Evolutionary conservation across 108 stramenopile genomes (phyloP).

Genomic region (Licmophora abbreviata): DNA sequence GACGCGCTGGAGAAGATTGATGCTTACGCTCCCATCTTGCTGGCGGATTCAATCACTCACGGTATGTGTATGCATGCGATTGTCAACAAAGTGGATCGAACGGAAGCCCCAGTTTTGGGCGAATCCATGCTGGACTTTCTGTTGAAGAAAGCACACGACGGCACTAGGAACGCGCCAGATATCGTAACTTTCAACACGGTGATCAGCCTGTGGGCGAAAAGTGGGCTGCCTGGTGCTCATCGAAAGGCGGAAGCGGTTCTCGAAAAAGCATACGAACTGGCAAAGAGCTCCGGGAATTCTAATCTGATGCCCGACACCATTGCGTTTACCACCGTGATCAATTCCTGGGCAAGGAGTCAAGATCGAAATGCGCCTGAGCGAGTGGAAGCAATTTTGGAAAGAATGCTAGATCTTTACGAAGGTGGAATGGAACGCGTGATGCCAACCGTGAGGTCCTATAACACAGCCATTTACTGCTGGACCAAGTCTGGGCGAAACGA

Average conservation of each 20-base stretch:
- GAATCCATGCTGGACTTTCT: conserved; percentile 5
- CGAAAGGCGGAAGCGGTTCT: background rate
- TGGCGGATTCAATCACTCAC: too few species aligned
- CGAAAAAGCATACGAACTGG: too few species aligned
- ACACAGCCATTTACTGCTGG: conserved; percentile 18
- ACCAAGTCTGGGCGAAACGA: background rate
- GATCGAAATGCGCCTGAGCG: conserved; percentile 12
- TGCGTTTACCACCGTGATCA: conserved; percentile 67
- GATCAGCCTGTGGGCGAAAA: conserved; percentile 16
- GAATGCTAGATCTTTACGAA: conserved; percentile 28
- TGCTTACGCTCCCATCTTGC: too few species aligned
- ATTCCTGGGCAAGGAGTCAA: conserved; percentile 7
- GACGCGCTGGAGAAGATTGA: too few species aligned
- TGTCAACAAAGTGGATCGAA: too few species aligned
- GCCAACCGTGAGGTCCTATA: too few species aligned
- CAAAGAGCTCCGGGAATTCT: conserved; percentile 44
- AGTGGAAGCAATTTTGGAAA: conserved; percentile 38
- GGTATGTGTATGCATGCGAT: too few species aligned
- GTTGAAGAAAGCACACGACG: conserved; percentile 10
- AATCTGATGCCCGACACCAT: conserved; percentile 62
- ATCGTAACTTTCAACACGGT: conserved; percentile 72
- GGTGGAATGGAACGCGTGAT: too few species aligned
- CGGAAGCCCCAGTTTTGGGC: background rate
- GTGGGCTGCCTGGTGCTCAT: conserved; percentile 3
- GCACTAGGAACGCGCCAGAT: conserved; percentile 24